Conservation (phyloP, 106 monocot genomes). For the Dendrobium chrysotoxum region DNA sequence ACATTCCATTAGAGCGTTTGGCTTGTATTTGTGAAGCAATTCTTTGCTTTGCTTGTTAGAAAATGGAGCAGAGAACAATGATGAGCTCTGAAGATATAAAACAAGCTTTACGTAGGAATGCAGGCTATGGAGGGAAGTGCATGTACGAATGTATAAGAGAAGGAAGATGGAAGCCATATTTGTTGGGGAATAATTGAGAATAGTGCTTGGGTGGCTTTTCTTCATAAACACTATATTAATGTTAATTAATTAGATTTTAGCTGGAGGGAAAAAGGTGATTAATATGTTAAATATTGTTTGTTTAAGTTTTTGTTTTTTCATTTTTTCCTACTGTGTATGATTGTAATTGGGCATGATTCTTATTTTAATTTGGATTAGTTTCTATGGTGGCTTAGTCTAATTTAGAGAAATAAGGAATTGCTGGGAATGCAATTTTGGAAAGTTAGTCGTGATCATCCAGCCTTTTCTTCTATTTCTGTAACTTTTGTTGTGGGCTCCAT, state of each 20-base stretch:
- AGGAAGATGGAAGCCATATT: background rate
- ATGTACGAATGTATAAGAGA: conserved; percentile 25
- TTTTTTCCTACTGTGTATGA: too few relatives aligned
- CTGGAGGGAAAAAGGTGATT: background rate
- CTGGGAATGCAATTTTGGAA: too few relatives aligned
- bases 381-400: too few relatives aligned
- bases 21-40: too few relatives aligned
- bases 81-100: conserved; percentile 76
- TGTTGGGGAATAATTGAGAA: background rate
- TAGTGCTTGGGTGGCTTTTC: background rate
- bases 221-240: background rate
- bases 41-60: conserved; percentile 24
- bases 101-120: conserved; percentile 82
- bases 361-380: too few relatives aligned
- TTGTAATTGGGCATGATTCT: too few relatives aligned
- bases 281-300: conserved; percentile 2
- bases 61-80: conserved; percentile 42
- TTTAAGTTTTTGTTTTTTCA: too few relatives aligned
- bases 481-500: too few relatives aligned
- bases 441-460: too few relatives aligned
- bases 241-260: background rate
- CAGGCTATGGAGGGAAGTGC: conserved; percentile 85
- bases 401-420: too few relatives aligned
- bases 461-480: too few relatives aligned
- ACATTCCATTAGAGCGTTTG: too few relatives aligned